These are phyloP conservation scores for Rubia yunnanensis DNA, from an alignment of 257 asterid species.

Conservation along the genomic window DNA sequence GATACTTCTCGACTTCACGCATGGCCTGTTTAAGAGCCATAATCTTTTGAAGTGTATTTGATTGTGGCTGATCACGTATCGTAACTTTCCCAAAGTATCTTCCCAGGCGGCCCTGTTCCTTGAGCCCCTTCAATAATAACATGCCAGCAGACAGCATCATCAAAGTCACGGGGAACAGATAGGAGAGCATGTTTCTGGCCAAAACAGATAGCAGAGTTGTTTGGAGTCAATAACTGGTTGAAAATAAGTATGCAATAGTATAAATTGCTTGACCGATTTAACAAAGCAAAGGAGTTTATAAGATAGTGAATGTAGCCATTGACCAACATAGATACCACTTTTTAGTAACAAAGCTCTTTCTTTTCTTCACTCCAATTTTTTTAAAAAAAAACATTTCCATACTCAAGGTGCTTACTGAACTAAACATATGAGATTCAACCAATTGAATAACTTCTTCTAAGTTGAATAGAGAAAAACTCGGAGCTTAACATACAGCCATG, in stretches of 20 bases:
- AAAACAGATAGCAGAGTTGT: conserved; percentile 11
- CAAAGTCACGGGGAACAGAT: conserved; percentile 59
- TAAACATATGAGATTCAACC: background rate
- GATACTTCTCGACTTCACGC: conserved; percentile 73
- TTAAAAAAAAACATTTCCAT: background rate
- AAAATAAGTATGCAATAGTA: background rate
- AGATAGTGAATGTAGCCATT: background rate
- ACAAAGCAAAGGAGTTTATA: conserved; percentile 1
- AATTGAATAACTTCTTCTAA: background rate
- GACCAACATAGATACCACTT: background rate
- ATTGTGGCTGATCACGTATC: conserved; percentile 86
- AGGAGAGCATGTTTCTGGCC: conserved; percentile 71
- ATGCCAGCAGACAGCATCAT: conserved; percentile 63
- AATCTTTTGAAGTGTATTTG: conserved; percentile 87
- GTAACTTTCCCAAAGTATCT: conserved; percentile 83
- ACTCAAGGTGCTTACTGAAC: background rate
- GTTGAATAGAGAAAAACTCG: background rate
- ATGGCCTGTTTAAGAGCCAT: conserved; percentile 89
- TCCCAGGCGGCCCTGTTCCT: conserved; percentile 97
- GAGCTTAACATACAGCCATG: conserved; percentile 2
- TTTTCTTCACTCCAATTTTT: background rate
- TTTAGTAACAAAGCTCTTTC: background rate
- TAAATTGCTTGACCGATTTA: background rate
- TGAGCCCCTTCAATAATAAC: conserved; percentile 83
- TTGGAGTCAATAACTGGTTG: background rate